Percentiles rank a stretch among this genome's conserved stretches.
Evolutionary conservation across 2,329 filamentous ascomycete species (phyloP).

Genomic region (Pyrenochaeta sp.): DNA sequence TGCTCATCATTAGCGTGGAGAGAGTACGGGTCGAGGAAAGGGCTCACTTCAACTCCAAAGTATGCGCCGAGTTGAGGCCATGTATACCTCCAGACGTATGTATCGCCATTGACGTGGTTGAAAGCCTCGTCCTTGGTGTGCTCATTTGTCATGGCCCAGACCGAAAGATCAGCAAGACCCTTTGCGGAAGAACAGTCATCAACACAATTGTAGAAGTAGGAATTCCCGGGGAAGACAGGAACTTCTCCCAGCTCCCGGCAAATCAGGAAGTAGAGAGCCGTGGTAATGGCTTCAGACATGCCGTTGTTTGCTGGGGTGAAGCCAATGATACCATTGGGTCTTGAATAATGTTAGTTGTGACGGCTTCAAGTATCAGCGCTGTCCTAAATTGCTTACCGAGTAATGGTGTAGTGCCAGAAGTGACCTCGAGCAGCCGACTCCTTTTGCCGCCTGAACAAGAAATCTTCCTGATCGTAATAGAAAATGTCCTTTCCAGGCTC

Average conservation of each 20-base stretch:
- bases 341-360: not conserved
- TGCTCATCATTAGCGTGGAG: not conserved
- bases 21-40: not conserved
- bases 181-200: conserved; percentile 1
- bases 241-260: not conserved
- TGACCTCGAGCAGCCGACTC: no score
- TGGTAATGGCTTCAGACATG: conserved; percentile 4
- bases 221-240: conserved; percentile 1
- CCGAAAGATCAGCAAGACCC: not conserved
- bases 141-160: conserved; percentile 3
- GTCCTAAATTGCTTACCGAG: no score
- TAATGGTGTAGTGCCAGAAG: no score
- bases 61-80: not conserved
- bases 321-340: not conserved
- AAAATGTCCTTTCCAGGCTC: no score
- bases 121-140: conserved; percentile 4
- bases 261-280: conserved; percentile 2
- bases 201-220: conserved; percentile 2
- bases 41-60: conserved; percentile 1
- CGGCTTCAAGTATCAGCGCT: no score
- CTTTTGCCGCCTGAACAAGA: no score
- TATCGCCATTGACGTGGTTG: conserved; percentile 5
- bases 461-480: no score
- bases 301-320: conserved; percentile 3
- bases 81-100: conserved; percentile 1